Conservation (phyloP, 2,329 filamentous ascomycete genomes). For the Fusarium nurragi region DNA sequence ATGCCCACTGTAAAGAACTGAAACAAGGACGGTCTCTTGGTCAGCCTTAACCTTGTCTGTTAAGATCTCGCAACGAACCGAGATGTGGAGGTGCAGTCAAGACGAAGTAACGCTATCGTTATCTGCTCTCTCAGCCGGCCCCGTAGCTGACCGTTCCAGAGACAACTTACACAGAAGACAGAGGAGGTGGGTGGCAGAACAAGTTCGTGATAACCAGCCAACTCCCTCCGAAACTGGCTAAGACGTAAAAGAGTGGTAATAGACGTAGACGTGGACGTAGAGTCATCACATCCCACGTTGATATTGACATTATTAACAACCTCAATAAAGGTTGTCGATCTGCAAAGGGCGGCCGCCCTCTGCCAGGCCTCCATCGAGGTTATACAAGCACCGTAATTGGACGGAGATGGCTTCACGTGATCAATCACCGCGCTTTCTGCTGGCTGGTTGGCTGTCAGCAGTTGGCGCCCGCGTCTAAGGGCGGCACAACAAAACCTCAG, state of each 20-base stretch:
- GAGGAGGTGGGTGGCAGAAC: no score
- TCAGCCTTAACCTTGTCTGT: slow-evolving; percentile 1
- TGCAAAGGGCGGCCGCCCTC: slow-evolving; percentile 13
- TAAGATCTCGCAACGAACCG: slow-evolving; percentile 29
- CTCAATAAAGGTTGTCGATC: slow-evolving; percentile 23
- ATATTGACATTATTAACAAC: background rate
- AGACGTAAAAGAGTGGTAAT: background rate
- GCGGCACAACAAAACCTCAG: slow-evolving; percentile 31
- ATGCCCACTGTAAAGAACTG: slow-evolving; percentile 3
- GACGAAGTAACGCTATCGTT: slow-evolving; percentile 18
- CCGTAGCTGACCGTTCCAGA: slow-evolving; percentile 7
- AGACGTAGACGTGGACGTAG: background rate
- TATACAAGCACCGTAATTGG: slow-evolving; percentile 28
- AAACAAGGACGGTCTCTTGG: slow-evolving; percentile 19
- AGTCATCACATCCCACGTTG: slow-evolving; percentile 13
- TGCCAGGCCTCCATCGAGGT: slow-evolving; percentile 21
- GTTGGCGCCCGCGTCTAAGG: slow-evolving; percentile 34
- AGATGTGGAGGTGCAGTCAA: slow-evolving; percentile 3
- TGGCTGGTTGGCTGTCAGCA: slow-evolving; percentile 30
- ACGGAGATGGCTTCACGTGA: slow-evolving; percentile 22
- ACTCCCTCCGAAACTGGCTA: slow-evolving; percentile 28
- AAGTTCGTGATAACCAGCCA: slow-evolving; percentile 3
- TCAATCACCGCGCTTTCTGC: background rate
- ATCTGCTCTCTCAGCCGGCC: slow-evolving; percentile 25
- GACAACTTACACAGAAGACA: background rate